These are phyloP conservation scores for Aspergillus hancockii DNA, from an alignment of 495 filamentous ascomycete genomes.

Conservation along the genomic window DNA sequence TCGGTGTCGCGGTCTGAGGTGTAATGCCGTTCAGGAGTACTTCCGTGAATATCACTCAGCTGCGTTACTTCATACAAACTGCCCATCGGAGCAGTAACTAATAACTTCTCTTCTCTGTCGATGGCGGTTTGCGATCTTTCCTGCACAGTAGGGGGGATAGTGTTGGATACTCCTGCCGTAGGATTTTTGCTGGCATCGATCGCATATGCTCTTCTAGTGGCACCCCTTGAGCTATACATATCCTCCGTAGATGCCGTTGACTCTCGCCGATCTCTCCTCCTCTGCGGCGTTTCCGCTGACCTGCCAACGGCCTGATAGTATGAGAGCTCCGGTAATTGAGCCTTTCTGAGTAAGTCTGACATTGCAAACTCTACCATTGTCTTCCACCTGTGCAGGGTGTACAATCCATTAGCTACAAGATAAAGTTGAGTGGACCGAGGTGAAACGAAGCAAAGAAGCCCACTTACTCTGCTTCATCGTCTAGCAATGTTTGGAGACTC, in stretches of 20 bases:
- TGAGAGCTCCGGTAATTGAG: conserved; percentile 47
- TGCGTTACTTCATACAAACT: conserved; percentile 63
- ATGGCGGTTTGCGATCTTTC: conserved; percentile 42
- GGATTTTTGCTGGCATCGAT: conserved; percentile 14
- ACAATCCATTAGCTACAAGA: conserved; percentile 8
- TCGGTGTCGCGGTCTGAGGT: conserved; percentile 47
- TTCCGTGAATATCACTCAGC: conserved; percentile 48
- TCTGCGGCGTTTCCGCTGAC: conserved; percentile 36
- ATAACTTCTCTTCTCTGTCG: conserved; percentile 45
- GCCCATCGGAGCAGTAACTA: conserved; percentile 59
- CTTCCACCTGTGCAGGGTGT: conserved; percentile 40
- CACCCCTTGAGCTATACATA: conserved; percentile 12
- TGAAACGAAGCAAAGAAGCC: conserved; percentile 6
- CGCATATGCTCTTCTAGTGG: conserved; percentile 21
- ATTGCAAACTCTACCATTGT: conserved; percentile 48
- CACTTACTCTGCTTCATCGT: conserved; percentile 51
- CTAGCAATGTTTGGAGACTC: conserved; percentile 54
- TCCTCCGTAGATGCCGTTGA: conserved; percentile 46
- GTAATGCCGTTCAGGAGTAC: conserved; percentile 35
- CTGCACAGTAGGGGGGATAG: conserved; percentile 23
- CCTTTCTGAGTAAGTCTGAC: conserved; percentile 46
- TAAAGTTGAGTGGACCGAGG: not conserved
- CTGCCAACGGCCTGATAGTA: conserved; percentile 44
- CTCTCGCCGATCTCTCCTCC: conserved; percentile 38
- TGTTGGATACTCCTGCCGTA: conserved; percentile 18